These are phyloP conservation scores for Penicillium occitanis DNA, from an alignment of 2,329 filamentous ascomycete species.

Conservation along the genomic window DNA sequence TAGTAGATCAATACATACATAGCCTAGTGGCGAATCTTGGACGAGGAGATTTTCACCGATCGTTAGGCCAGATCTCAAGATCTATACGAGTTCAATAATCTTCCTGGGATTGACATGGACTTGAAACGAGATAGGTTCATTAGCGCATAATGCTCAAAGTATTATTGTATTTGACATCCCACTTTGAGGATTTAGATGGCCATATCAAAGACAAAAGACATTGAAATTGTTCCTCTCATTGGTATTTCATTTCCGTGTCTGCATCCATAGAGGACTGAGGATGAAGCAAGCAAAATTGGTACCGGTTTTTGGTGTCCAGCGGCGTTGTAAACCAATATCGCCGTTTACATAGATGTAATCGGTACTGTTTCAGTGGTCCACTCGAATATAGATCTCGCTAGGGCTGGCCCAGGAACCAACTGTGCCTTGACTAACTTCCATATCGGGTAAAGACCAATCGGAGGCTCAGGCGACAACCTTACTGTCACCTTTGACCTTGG, in stretches of 20 bases:
- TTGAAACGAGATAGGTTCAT: no score
- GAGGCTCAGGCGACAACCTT: constrained; percentile 6
- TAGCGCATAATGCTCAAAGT: background rate
- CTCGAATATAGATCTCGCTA: background rate
- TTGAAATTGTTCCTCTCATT: background rate
- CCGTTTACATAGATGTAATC: background rate
- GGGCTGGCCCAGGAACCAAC: constrained; percentile 1
- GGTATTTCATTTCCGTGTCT: background rate
- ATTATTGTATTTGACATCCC: background rate
- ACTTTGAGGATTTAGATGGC: no score
- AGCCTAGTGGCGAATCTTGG: background rate
- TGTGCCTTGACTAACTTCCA: constrained; percentile 4
- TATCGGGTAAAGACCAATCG: constrained; percentile 4
- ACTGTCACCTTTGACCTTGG: background rate
- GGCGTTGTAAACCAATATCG: background rate
- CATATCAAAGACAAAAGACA: background rate
- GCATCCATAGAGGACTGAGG: background rate
- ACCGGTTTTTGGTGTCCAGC: background rate
- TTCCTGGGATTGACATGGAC: background rate
- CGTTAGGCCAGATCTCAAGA: constrained; percentile 4
- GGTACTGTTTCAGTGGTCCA: background rate
- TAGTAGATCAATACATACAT: background rate
- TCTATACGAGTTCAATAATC: background rate
- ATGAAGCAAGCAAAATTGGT: background rate
- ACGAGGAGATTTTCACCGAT: background rate